Evolutionary conservation across 352 stramenopile genomes (phyloP).

Genomic region (Pythium brachiatum): DNA sequence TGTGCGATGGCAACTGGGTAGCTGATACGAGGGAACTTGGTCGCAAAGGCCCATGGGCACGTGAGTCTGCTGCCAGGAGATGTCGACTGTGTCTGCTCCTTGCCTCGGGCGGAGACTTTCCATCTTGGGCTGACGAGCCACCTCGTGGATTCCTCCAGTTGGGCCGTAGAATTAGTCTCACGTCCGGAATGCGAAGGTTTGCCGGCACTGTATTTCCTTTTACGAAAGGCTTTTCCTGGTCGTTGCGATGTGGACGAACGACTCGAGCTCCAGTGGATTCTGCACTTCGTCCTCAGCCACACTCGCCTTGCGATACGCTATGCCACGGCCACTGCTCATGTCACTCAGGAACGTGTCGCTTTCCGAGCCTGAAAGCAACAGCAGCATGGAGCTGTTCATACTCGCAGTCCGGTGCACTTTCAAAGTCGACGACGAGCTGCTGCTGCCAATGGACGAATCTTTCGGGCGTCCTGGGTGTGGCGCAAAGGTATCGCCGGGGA

Average conservation of each 20-base stretch:
- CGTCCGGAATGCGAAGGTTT: too few species aligned
- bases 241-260: conserved; percentile 11
- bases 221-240: background rate
- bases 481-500: conserved; percentile 28
- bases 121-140: too few species aligned
- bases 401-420: conserved; percentile 8
- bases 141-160: too few species aligned
- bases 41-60: too few species aligned
- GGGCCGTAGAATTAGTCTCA: too few species aligned
- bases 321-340: background rate
- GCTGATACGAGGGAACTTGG: too few species aligned
- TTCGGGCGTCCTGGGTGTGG: background rate
- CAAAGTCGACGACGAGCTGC: conserved; percentile 6
- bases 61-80: too few species aligned
- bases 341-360: conserved; percentile 10
- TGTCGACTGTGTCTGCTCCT: too few species aligned
- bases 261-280: conserved; percentile 21
- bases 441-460: conserved; percentile 8
- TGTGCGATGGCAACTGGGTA: too few species aligned
- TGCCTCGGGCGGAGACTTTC: too few species aligned
- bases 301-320: background rate
- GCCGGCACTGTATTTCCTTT: too few species aligned
- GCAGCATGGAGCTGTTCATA: conserved; percentile 22
- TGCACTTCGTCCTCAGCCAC: conserved; percentile 4
- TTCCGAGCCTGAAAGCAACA: conserved; percentile 9